A percentile compares a stretch with the other conserved stretches of the same genome.
Evolutionary conservation across 176 grass and related monocot species (phyloP).

Genomic region (Musa beccarii): DNA sequence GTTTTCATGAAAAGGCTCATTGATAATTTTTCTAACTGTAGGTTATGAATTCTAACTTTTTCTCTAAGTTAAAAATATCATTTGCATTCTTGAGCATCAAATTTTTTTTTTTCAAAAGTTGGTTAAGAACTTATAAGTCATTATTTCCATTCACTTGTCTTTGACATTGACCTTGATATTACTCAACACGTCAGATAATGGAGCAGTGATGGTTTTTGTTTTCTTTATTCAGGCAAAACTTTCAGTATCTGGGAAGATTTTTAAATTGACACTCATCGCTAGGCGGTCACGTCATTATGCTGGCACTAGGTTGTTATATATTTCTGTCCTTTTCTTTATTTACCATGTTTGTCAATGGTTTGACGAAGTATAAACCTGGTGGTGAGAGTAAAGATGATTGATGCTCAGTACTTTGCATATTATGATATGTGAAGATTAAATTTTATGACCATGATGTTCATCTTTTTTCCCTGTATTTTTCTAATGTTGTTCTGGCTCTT

Average conservation of each 20-base stretch:
- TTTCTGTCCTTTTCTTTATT: constrained; percentile 8
- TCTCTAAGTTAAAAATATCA: not conserved
- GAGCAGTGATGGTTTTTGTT: constrained; percentile 6
- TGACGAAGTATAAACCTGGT: not conserved
- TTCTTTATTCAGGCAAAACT: constrained; percentile 63
- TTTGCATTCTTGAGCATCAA: not conserved
- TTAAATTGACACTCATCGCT: constrained; percentile 75
- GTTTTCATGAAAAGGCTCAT: not conserved
- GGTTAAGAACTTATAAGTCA: not conserved
- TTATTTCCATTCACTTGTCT: not conserved
- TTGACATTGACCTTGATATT: constrained; percentile 6
- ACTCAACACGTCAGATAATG: not conserved
- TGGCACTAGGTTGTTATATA: constrained; percentile 64
- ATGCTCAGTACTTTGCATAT: not conserved
- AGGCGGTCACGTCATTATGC: constrained; percentile 88
- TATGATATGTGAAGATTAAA: not conserved
- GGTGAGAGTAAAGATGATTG: not conserved
- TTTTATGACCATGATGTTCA: not conserved
- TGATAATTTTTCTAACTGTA: not conserved
- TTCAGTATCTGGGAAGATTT: constrained; percentile 59
- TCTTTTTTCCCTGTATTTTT: not conserved
- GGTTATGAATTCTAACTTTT: not conserved
- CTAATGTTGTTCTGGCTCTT: not conserved
- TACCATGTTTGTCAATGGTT: constrained; percentile 12
- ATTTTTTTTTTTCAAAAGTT: not conserved